Evolutionary conservation across 2,329 filamentous ascomycete genomes (phyloP).

Genomic region (Macrophomina pseudophaseolina): DNA sequence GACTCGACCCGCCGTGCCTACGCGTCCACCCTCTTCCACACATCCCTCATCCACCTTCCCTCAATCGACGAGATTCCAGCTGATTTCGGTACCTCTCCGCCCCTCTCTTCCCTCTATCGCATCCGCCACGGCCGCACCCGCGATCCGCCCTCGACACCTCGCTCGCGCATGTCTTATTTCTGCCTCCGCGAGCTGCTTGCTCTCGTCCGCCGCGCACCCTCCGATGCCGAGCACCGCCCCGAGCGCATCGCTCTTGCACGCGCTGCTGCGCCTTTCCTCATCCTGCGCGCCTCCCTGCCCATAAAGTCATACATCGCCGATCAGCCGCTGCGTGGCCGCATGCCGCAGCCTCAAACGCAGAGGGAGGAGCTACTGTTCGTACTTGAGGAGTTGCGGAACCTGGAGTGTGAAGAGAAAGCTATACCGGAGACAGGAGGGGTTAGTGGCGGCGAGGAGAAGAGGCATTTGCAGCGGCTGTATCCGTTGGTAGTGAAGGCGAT

Average conservation of each 20-base stretch:
- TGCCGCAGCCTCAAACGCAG: slow-evolving; percentile 85
- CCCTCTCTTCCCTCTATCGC: slow-evolving; percentile 66
- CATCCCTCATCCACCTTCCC: slow-evolving; percentile 78
- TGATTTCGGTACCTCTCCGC: slow-evolving; percentile 45
- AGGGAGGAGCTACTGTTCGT: slow-evolving; percentile 78
- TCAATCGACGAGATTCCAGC: slow-evolving; percentile 39
- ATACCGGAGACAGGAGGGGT: slow-evolving; percentile 58
- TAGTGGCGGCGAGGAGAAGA: slow-evolving; percentile 51
- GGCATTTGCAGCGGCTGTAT: slow-evolving; percentile 81
- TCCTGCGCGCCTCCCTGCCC: slow-evolving; percentile 79
- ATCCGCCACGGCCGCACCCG: slow-evolving; percentile 74
- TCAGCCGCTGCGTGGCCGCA: slow-evolving; percentile 84
- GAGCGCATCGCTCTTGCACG: slow-evolving; percentile 68
- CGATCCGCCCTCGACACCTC: slow-evolving; percentile 66
- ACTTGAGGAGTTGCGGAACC: slow-evolving; percentile 66
- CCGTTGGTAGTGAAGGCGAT: slow-evolving; percentile 73
- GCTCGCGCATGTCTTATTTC: slow-evolving; percentile 76
- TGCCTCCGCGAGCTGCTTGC: slow-evolving; percentile 74
- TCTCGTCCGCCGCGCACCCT: slow-evolving; percentile 59
- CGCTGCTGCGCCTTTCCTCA: slow-evolving; percentile 78
- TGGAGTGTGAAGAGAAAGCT: slow-evolving; percentile 72
- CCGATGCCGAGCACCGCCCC: slow-evolving; percentile 31
- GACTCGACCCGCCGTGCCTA: slow-evolving; percentile 73
- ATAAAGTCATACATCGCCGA: slow-evolving; percentile 88
- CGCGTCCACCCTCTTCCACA: slow-evolving; percentile 76